Base-by-base conservation (phyloP, 768 basidiomycete genomes). In the Pleurotus cornucopiae region DNA sequence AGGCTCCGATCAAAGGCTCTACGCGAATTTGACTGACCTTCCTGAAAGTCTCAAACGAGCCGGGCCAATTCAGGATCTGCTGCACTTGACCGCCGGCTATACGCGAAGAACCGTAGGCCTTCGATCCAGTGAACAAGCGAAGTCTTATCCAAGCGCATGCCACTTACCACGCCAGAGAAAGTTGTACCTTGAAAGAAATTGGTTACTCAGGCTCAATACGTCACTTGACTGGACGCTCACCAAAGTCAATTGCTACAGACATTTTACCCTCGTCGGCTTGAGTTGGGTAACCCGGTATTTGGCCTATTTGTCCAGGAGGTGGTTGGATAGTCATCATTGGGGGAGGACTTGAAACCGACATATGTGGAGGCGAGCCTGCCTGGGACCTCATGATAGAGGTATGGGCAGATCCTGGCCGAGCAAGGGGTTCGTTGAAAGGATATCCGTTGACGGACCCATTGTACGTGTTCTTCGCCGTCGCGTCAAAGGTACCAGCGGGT, bases 101-200 rank as follows among this genome's bases (percentile, higher is more conserved):
- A 60, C 92, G 85, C 9, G 91, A 88, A 6, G 91, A 93, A 5
- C 88, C 91, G 64, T 90, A 95, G 0, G 92, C 89, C 89, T 91
- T 61, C 25, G 41, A 39, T 7, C 46, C 44, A 52, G 43, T 46
- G 20, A 4, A 53, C 61, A 56, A 59, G 60, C 55, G 46, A 21
- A n/a, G 37, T 38, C n/a, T 38, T 37, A 56, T 13, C 11, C 4
- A 13, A 54, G 53, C 46, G 21, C 45, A 57, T 38, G 12, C 4
- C 53, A 80, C 89, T 71, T 67, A 91, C 90, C 57, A 93, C 86
- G 58, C 91, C 91, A 21, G 90, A 91, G 71, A 91, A 92, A 3
- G 89, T 93, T 2, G 91, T 92, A 69, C 90, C 90, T 91, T 56
- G 38, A 34, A 4, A 34, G 30, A 34, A 34, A 2, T 9, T 34